Base-by-base conservation (phyloP, 1,284 basidiomycete species). In the Pseudomicrostroma phylloplanum region DNA sequence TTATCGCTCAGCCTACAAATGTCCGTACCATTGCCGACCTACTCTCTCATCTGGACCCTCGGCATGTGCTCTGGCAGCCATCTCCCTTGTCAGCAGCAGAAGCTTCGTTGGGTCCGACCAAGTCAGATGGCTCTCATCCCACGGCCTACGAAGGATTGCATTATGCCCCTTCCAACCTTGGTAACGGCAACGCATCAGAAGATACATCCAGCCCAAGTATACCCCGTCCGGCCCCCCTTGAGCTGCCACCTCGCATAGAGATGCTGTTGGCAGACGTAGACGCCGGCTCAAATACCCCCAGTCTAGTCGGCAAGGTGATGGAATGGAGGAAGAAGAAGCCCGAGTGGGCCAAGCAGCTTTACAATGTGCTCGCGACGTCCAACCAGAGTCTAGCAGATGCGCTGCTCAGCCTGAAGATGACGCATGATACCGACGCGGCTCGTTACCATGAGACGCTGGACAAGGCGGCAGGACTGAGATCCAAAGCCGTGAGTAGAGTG, bases 251-350 rank as follows among this genome's bases (percentile, higher is more conserved):
- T 0, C 67, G 68, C 51, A 56, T 78, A 12, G 67, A 68, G 19
- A 60, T 79, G 40, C 67, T 76, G 13, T 64, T 79, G 1, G 77
- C 75, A 11, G 77, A 79, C 57, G 76, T 79, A 8, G 75, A 79
- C 46, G 70, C 77, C 3, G 77, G 77, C 4, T 71, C 68, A 19
- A 77, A 78, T 61, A 79, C 77, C 1, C 77, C 74, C 1, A 72
- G 68, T 25, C 55, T 79, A 46, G 77, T 79, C 13, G 68, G 70
- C n/a, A 70, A 71, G 42, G 75, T 79, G 21, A 62, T 71, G 9
- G 67, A 67, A 8, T 79, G 76, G 72, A 48, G 69, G 8, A 66
- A 67, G 23, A 61, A 64, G 25, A 73, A 77, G 65, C 72, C 73
- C 12, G 71, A 69, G 25, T 79, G 77, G 77, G 73, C 71, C 11